phyloP scores from a whole-genome alignment of 2,329 filamentous ascomycete genomes.

The Acephala macrosclerotiorum region DNA sequence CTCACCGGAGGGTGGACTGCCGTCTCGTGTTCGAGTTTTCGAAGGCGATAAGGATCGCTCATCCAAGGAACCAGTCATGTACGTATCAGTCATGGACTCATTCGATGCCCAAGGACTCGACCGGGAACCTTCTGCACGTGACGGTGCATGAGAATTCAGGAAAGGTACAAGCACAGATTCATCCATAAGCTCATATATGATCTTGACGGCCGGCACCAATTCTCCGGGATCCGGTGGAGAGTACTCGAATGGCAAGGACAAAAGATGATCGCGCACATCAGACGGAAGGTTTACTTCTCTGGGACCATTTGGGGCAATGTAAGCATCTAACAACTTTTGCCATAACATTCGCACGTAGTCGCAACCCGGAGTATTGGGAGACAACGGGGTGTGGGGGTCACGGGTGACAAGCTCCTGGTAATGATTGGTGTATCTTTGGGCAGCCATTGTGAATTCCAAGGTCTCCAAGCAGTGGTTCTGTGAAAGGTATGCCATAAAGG shows the following conservation, averaged over 20 bases:
- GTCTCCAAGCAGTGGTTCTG: conserved; percentile 98
- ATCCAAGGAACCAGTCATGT: conserved; percentile 40
- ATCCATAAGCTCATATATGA: conserved; percentile 96
- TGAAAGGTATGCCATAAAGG: conserved; percentile 96
- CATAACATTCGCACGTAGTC: conserved; percentile 79
- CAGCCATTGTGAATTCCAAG: conserved; percentile 94
- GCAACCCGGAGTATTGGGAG: conserved; percentile 42
- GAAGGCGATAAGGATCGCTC: conserved; percentile 39
- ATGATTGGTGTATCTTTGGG: conserved; percentile 76
- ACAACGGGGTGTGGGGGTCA: conserved; percentile 49
- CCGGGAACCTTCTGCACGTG: conserved; percentile 36
- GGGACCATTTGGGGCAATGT: conserved; percentile 85
- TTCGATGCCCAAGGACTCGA: conserved; percentile 42
- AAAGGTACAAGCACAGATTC: conserved; percentile 95
- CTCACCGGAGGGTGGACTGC: conserved; percentile 37
- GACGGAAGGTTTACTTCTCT: conserved; percentile 92
- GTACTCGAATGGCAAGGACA: conserved; percentile 65
- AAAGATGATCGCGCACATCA: conserved; percentile 81
- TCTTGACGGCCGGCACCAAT: conserved; percentile 82
- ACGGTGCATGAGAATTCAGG: conserved; percentile 62
- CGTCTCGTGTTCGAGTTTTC: conserved; percentile 34
- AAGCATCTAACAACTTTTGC: conserved; percentile 87
- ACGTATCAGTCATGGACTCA: conserved; percentile 40
- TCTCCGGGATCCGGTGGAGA: conserved; percentile 77
- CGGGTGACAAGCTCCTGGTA: conserved; percentile 51